Evolutionary conservation across 1,284 basidiomycete species (phyloP).

Genomic region (Cryptococcus amylolentus): DNA sequence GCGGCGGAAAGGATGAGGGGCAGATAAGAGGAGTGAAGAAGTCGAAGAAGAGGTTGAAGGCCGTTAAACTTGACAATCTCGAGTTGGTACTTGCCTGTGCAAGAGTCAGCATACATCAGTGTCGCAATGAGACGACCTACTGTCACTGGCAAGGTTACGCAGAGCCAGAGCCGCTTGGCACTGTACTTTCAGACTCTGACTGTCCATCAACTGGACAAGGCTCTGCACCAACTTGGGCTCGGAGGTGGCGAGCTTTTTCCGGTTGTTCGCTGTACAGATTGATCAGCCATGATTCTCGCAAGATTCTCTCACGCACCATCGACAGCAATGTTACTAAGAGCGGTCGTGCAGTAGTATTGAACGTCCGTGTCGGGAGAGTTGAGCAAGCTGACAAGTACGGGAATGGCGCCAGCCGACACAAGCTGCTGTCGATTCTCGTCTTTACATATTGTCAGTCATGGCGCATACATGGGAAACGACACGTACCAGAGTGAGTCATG

Average conservation of each 20-base stretch:
- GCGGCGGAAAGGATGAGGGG: slow-evolving; percentile 98
- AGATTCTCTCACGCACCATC: slow-evolving; percentile 60
- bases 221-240: slow-evolving; percentile 95
- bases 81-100: slow-evolving; percentile 91
- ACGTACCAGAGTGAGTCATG: slow-evolving; percentile 95
- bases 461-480: neutral
- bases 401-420: slow-evolving; percentile 97
- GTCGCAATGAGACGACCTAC: slow-evolving; percentile 52
- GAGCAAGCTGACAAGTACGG: slow-evolving; percentile 89
- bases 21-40: slow-evolving; percentile 94
- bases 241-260: slow-evolving; percentile 90
- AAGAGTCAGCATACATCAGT: slow-evolving; percentile 1
- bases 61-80: slow-evolving; percentile 98
- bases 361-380: slow-evolving; percentile 99
- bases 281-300: neutral
- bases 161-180: slow-evolving; percentile 97
- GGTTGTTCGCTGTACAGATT: slow-evolving; percentile 63
- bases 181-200: slow-evolving; percentile 94
- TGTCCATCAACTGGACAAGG: slow-evolving; percentile 95
- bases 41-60: slow-evolving; percentile 83
- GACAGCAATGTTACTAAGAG: slow-evolving; percentile 96
- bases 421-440: slow-evolving; percentile 99
- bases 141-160: slow-evolving; percentile 94
- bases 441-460: slow-evolving; percentile 33
- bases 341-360: slow-evolving; percentile 99